These are phyloP conservation scores for Xanthoconium separans DNA, from an alignment of 1,284 basidiomycete genomes.

Conservation along the genomic window DNA sequence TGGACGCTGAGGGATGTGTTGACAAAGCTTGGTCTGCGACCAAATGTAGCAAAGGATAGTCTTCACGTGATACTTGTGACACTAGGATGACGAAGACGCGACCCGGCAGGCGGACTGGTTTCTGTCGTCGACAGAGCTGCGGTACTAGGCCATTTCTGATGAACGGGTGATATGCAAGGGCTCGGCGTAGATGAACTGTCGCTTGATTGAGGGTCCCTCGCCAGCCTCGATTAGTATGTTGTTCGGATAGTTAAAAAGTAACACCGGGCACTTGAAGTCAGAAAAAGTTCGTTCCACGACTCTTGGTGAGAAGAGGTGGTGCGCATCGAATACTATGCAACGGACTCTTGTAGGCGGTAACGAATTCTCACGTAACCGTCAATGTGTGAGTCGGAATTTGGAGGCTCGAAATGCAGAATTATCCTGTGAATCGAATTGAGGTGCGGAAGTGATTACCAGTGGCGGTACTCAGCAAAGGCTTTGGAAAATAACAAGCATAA, in stretches of 20 bases:
- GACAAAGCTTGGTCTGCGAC: conserved; percentile 20
- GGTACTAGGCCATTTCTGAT: conserved; percentile 23
- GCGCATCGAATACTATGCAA: not conserved
- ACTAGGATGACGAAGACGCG: conserved; percentile 24
- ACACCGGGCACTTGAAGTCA: not conserved
- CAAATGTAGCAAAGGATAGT: conserved; percentile 29
- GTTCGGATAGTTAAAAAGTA: not conserved
- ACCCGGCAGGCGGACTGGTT: conserved; percentile 1
- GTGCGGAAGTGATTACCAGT: no score
- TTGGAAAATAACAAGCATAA: no score
- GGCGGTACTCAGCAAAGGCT: no score
- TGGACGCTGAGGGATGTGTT: conserved; percentile 20
- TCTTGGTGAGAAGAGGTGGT: not conserved
- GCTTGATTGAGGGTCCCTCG: conserved; percentile 11
- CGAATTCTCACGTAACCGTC: conserved; percentile 19
- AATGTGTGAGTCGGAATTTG: no score
- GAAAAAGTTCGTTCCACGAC: conserved; percentile 3
- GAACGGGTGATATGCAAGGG: conserved; percentile 13
- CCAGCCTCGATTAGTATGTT: conserved; percentile 5
- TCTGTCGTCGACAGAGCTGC: conserved; percentile 14
- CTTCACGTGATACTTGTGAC: conserved; percentile 32
- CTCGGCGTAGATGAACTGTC: conserved; percentile 23
- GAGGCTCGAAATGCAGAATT: no score
- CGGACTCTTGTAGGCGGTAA: not conserved
- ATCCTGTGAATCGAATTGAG: no score